Conservation (phyloP, 805 yeast species). For the Pichia kluyveri region DNA sequence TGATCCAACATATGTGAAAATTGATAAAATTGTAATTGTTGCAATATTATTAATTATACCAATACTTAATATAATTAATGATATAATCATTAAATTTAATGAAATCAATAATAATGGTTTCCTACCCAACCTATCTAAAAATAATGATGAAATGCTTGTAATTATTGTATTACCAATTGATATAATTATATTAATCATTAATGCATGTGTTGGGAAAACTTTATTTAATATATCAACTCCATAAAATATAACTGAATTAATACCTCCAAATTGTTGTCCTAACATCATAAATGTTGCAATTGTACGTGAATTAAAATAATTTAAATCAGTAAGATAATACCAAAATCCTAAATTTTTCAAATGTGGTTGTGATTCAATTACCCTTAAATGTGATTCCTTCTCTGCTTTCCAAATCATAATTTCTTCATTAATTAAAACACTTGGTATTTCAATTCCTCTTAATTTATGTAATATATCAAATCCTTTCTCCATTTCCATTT, state of each 20-base stretch:
- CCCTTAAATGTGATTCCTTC: slow-evolving; percentile 14
- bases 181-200: slow-evolving; percentile 64
- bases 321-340: slow-evolving; percentile 41
- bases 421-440: slow-evolving; percentile 14
- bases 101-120: slow-evolving; percentile 63
- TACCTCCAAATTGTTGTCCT: slow-evolving; percentile 89
- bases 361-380: slow-evolving; percentile 18
- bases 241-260: slow-evolving; percentile 85
- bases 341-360: slow-evolving; percentile 20
- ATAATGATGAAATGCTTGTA: slow-evolving; percentile 64
- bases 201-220: slow-evolving; percentile 63
- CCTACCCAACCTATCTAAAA: slow-evolving; percentile 72
- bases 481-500: slow-evolving; percentile 8
- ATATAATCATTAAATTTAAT: slow-evolving; percentile 55
- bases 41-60: slow-evolving; percentile 50
- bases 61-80: slow-evolving; percentile 53
- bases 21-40: slow-evolving; percentile 47
- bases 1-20: slow-evolving; percentile 66
- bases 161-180: slow-evolving; percentile 67
- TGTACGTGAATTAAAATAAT: slow-evolving; percentile 47
- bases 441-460: slow-evolving; percentile 14
- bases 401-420: slow-evolving; percentile 25
- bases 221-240: slow-evolving; percentile 79
- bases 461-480: slow-evolving; percentile 29
- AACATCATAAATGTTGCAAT: slow-evolving; percentile 66